These are phyloP conservation scores for Podaxis mareebaensis DNA, from an alignment of 768 basidiomycete genomes.

Conservation along the genomic window DNA sequence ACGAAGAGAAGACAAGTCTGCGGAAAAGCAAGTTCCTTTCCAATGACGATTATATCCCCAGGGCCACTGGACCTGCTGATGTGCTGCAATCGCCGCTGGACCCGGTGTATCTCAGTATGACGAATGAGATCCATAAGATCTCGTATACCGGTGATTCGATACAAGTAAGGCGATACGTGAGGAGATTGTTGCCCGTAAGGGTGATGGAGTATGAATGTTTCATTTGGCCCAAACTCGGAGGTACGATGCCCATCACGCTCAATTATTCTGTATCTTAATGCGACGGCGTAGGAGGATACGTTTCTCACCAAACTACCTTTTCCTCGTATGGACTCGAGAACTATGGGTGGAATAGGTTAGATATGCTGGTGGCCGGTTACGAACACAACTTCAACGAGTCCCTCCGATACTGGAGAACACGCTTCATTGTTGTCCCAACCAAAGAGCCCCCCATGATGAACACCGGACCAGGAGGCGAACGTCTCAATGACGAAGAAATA, in stretches of 20 bases:
- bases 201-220: constrained; percentile 83
- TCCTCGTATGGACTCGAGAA: constrained; percentile 77
- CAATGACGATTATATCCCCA: constrained; percentile 53
- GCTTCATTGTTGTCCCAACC: constrained; percentile 91
- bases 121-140: constrained; percentile 92
- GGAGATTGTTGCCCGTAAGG: constrained; percentile 63
- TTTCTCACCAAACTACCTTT: constrained; percentile 74
- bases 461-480: constrained; percentile 67
- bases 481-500: constrained; percentile 82
- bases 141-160: constrained; percentile 91
- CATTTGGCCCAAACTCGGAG: constrained; percentile 91
- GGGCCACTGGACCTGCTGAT: constrained; percentile 65
- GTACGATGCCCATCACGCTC: constrained; percentile 21
- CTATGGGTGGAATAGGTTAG: constrained; percentile 88
- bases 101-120: constrained; percentile 90
- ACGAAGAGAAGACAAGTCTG: constrained; percentile 32
- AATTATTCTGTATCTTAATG: constrained; percentile 1
- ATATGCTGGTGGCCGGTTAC: constrained; percentile 84
- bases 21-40: constrained; percentile 56
- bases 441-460: constrained; percentile 61
- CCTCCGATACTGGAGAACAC: constrained; percentile 89
- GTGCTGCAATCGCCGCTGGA: constrained; percentile 59
- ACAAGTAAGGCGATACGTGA: constrained; percentile 83
- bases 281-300: constrained; percentile 61
- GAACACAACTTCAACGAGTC: constrained; percentile 80